These are phyloP conservation scores for Rhodotorula sp. DNA, from an alignment of 1,284 basidiomycete genomes.

Conservation along the genomic window DNA sequence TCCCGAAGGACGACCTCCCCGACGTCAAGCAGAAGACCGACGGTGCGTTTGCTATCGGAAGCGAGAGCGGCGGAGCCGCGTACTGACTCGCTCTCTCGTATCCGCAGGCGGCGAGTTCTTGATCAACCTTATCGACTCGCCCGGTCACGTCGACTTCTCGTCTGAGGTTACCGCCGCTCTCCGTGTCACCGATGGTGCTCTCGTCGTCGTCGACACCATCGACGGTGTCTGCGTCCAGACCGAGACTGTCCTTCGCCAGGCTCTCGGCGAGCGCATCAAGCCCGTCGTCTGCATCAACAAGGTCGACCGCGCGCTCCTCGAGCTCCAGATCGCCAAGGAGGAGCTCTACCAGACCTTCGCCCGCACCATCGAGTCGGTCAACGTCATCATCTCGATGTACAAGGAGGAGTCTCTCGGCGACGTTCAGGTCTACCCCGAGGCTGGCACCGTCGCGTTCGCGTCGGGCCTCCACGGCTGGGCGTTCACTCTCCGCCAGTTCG, in stretches of 20 bases:
- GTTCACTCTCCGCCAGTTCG: constrained; percentile 98
- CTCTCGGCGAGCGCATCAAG: constrained; percentile 97
- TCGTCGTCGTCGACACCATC: constrained; percentile 91
- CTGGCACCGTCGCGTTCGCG: constrained; percentile 97
- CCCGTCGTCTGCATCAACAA: constrained; percentile 99
- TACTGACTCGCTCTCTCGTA: neutral
- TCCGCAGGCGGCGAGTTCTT: constrained; percentile 85
- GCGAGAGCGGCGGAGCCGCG: no score
- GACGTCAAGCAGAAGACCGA: constrained; percentile 92
- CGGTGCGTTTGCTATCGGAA: constrained; percentile 55
- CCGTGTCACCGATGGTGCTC: constrained; percentile 88
- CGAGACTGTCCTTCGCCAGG: constrained; percentile 98
- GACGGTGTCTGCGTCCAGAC: constrained; percentile 99
- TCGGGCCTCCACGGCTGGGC: constrained; percentile 99
- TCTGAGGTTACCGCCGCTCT: constrained; percentile 99
- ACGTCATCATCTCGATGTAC: constrained; percentile 99
- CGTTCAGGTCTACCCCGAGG: constrained; percentile 98
- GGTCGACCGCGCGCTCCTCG: constrained; percentile 98
- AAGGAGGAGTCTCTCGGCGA: constrained; percentile 93
- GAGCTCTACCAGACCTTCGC: constrained; percentile 97
- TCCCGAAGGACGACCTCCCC: constrained; percentile 80
- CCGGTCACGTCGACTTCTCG: constrained; percentile 99
- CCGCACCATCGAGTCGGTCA: constrained; percentile 93
- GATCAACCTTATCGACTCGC: constrained; percentile 99
- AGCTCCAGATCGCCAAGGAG: constrained; percentile 97